Percentiles rank a stretch among this genome's conserved stretches.
phyloP scores from a whole-genome alignment of 2,329 filamentous ascomycete species.

The Clathrospora elynae region DNA sequence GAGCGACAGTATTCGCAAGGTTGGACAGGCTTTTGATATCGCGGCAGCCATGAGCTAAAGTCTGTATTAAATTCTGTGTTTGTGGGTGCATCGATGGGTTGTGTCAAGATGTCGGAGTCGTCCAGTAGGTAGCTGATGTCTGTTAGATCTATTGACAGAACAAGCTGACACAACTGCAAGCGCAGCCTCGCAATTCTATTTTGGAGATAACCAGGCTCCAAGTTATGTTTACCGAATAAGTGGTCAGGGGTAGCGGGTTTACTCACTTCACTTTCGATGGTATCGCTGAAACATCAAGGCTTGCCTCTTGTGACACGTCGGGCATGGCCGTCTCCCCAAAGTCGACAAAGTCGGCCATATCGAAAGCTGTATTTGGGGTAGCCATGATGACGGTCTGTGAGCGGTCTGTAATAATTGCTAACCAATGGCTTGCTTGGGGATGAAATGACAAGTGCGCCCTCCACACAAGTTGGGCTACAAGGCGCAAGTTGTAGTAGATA shows the following conservation, averaged over 20 bases:
- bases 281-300: constrained; percentile 3
- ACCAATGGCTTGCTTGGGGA: constrained; percentile 2
- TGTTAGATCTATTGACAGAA: constrained; percentile 12
- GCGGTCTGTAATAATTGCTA: constrained; percentile 1
- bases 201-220: not conserved
- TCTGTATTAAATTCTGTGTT: constrained; percentile 46
- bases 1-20: constrained; percentile 57
- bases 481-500: constrained; percentile 21
- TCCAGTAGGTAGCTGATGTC: constrained; percentile 5
- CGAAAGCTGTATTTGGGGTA: constrained; percentile 31
- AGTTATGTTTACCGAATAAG: not conserved
- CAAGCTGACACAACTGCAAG: not conserved
- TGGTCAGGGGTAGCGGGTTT: not conserved
- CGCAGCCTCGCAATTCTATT: not conserved
- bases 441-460: constrained; percentile 24
- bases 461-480: constrained; percentile 21
- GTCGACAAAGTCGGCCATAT: constrained; percentile 48
- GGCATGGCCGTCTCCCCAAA: constrained; percentile 47
- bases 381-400: constrained; percentile 29
- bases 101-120: constrained; percentile 9
- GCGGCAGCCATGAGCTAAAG: constrained; percentile 55
- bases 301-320: constrained; percentile 24
- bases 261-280: constrained; percentile 24
- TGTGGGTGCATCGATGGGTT: constrained; percentile 8
- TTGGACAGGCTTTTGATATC: constrained; percentile 53